Conservation (phyloP, 2,329 filamentous ascomycete species). For the Elsinoe batatas region DNA sequence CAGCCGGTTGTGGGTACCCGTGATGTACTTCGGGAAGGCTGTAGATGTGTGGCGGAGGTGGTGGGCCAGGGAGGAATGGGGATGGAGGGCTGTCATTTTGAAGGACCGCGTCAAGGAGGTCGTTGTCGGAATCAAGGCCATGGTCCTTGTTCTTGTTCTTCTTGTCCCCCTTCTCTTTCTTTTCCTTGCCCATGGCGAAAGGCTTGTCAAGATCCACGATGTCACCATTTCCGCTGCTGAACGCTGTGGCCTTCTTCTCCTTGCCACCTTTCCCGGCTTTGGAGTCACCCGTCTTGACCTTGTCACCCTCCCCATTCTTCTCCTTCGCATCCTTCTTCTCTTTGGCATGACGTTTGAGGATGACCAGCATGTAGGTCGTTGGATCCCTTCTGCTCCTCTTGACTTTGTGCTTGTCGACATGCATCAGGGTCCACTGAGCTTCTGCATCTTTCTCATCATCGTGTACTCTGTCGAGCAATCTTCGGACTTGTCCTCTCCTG, state of each 20-base stretch:
- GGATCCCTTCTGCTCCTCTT: not conserved
- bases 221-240: not conserved
- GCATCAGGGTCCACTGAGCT: not conserved
- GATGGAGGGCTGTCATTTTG: not conserved
- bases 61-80: not conserved
- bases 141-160: not conserved
- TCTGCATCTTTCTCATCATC: not conserved
- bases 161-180: not conserved
- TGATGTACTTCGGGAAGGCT: no score
- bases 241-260: not conserved
- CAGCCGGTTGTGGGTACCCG: no score
- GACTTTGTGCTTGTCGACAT: not conserved
- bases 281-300: not conserved
- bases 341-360: not conserved
- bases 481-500: not conserved
- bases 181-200: not conserved
- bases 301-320: not conserved
- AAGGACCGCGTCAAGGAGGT: not conserved
- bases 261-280: not conserved
- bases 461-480: not conserved
- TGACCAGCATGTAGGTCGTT: not conserved
- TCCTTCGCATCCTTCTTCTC: not conserved
- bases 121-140: no score
- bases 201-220: not conserved
- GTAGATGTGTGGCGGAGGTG: no score